These are phyloP conservation scores for Stevia rebaudiana DNA, from an alignment of 140 eudicot species.

Conservation along the genomic window DNA sequence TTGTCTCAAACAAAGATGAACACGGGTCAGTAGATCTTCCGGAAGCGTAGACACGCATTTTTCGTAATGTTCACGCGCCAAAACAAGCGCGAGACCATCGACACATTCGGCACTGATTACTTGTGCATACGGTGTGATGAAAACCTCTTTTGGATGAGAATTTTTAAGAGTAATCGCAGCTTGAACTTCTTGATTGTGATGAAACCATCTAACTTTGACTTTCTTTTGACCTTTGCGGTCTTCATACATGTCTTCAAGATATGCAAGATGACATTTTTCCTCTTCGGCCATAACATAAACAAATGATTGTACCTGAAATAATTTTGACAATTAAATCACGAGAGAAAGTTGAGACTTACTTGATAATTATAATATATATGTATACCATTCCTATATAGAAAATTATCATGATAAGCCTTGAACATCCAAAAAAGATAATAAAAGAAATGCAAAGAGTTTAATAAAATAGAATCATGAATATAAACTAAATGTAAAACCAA, in stretches of 20 bases:
- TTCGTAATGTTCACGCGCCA: constrained; percentile 83
- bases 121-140: constrained; percentile 84
- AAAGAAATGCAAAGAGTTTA: not conserved
- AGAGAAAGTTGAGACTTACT: not conserved
- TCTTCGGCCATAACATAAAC: constrained; percentile 97
- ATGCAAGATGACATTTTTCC: constrained; percentile 76
- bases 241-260: constrained; percentile 95
- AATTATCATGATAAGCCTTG: not conserved
- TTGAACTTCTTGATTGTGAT: constrained; percentile 76
- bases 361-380: no score
- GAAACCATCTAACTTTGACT: constrained; percentile 98
- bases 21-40: constrained; percentile 47
- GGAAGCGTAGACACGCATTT: constrained; percentile 60
- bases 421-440: not conserved
- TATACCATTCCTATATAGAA: no score
- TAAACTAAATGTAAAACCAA: not conserved
- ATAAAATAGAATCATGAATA: not conserved
- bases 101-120: constrained; percentile 96
- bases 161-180: constrained; percentile 60
- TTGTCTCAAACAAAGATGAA: constrained; percentile 76
- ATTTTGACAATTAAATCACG: not conserved
- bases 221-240: constrained; percentile 86
- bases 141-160: constrained; percentile 84
- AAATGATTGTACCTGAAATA: constrained; percentile 77
- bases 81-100: constrained; percentile 85